phyloP scores from a whole-genome alignment of 2,329 filamentous ascomycete species.

The Tolypocladium tropicale region DNA sequence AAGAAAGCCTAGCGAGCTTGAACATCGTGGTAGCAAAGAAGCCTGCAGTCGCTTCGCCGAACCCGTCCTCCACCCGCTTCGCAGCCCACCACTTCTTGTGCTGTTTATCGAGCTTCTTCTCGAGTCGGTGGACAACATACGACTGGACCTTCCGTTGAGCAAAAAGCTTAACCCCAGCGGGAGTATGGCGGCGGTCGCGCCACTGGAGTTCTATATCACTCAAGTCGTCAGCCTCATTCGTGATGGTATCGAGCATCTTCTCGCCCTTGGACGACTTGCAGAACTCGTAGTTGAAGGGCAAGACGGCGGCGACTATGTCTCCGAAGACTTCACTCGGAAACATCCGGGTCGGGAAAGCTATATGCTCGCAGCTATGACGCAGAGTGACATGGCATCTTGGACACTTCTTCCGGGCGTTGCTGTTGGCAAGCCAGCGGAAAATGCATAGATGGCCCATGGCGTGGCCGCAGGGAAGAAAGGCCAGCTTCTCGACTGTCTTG shows the following conservation, averaged over 20 bases:
- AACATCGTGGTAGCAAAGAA: not conserved
- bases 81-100: not conserved
- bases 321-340: not conserved
- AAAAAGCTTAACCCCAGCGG: not conserved
- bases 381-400: conserved; percentile 7
- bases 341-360: not conserved
- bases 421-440: conserved; percentile 1
- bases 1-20: not conserved
- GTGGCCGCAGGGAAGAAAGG: conserved; percentile 17
- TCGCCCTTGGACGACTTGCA: conserved; percentile 4
- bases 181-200: not conserved
- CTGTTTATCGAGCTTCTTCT: not conserved
- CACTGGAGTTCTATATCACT: not conserved
- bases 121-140: not conserved
- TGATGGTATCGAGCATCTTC: not conserved
- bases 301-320: not conserved
- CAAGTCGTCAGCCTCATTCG: not conserved
- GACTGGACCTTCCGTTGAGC: too few relatives aligned
- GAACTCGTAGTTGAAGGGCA: conserved; percentile 11
- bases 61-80: not conserved
- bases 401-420: conserved; percentile 1
- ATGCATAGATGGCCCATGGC: conserved; percentile 13
- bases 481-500: conserved; percentile 4
- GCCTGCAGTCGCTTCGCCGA: not conserved
- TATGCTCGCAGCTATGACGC: conserved; percentile 10